These are phyloP conservation scores for Phytopythium kandeliae DNA, from an alignment of 352 stramenopile genomes.

Conservation along the genomic window DNA sequence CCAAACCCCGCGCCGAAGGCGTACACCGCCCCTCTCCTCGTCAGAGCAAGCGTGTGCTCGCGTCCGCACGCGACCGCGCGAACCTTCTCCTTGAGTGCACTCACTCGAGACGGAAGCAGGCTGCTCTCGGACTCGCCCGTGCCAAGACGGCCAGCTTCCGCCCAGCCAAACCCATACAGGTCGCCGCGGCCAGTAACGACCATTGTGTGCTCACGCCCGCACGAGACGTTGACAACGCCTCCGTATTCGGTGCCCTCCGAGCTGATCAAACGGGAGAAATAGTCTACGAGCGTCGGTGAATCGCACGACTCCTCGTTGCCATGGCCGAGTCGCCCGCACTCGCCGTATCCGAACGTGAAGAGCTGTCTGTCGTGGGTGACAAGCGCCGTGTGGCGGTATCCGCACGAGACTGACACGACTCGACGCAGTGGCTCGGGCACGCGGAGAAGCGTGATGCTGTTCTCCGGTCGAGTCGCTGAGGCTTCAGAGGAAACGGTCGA, in stretches of 20 bases:
- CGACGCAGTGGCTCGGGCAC: conserved; percentile 47
- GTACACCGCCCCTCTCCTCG: conserved; percentile 42
- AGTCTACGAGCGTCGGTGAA: conserved; percentile 40
- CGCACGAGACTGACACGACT: conserved; percentile 66
- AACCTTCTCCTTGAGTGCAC: conserved; percentile 32
- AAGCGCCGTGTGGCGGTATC: conserved; percentile 72
- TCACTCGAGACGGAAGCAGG: conserved; percentile 50
- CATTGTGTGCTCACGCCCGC: conserved; percentile 86
- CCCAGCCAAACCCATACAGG: conserved; percentile 82
- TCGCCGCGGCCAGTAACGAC: conserved; percentile 54
- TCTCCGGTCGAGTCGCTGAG: not conserved
- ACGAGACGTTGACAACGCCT: conserved; percentile 49
- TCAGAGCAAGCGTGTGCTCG: conserved; percentile 74
- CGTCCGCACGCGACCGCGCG: conserved; percentile 64
- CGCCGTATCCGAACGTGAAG: conserved; percentile 78
- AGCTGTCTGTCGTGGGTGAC: conserved; percentile 57
- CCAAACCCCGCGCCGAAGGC: conserved; percentile 76
- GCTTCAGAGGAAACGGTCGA: conserved; percentile 10
- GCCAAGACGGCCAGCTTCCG: conserved; percentile 74
- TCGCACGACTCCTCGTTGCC: conserved; percentile 46
- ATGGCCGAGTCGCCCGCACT: conserved; percentile 73
- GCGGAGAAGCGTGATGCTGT: conserved; percentile 24
- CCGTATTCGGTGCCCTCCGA: conserved; percentile 24
- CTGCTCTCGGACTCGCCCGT: conserved; percentile 71
- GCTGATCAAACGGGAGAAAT: conserved; percentile 46